Conservation (phyloP, 345 rosid genomes). For the Murraya koenigii region DNA sequence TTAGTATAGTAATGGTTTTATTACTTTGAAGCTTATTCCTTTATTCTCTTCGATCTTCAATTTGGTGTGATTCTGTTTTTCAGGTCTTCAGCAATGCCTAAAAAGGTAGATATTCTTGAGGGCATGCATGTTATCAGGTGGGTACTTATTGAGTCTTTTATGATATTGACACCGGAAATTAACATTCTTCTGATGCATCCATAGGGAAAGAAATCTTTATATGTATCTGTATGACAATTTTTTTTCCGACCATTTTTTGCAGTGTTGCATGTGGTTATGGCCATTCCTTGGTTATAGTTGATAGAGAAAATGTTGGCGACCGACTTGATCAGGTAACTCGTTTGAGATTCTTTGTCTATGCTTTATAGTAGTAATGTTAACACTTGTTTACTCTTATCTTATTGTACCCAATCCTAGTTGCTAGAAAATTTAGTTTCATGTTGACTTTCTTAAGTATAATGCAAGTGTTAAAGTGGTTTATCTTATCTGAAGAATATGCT, state of each 20-base stretch:
- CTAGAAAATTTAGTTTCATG: not conserved
- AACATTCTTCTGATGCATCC: not conserved
- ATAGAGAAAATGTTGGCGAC: conserved; percentile 61
- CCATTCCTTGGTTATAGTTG: conserved; percentile 89
- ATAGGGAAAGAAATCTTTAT: not conserved
- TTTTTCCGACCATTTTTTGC: conserved; percentile 17
- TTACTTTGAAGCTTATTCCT: not conserved
- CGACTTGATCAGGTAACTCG: conserved; percentile 80
- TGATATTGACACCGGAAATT: not conserved
- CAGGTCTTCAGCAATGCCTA: conserved; percentile 94
- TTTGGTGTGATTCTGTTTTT: conserved; percentile 17
- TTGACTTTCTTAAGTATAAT: not conserved
- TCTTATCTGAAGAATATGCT: not conserved
- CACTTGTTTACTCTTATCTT: not conserved
- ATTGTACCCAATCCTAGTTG: not conserved
- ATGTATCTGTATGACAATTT: not conserved
- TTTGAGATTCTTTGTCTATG: not conserved
- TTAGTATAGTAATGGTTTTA: not conserved
- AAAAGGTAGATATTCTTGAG: conserved; percentile 89
- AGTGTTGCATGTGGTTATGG: conserved; percentile 90
- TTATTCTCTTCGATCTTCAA: not conserved
- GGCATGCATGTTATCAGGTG: conserved; percentile 91
- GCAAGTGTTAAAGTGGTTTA: not conserved
- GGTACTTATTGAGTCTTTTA: conserved; percentile 14
- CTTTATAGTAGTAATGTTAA: not conserved